Evolutionary conservation across 805 yeast species (phyloP).

Genomic region (Priceomyces haplophilus): DNA sequence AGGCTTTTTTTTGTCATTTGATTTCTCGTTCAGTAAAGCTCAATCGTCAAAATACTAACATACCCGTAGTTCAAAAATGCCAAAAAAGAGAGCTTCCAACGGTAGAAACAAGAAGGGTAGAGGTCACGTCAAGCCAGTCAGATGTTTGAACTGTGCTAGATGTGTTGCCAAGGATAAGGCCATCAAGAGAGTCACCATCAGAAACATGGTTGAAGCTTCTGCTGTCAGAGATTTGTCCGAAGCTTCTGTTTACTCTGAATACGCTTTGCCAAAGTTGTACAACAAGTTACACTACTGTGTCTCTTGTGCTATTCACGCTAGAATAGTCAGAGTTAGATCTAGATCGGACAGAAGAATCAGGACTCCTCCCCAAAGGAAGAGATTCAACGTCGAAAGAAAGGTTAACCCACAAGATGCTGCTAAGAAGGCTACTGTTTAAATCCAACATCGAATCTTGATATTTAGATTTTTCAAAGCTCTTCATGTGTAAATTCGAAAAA

Average conservation of each 20-base stretch:
- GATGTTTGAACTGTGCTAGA: slow-evolving; percentile 99
- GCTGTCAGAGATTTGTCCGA: slow-evolving; percentile 99
- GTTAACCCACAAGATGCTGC: slow-evolving; percentile 98
- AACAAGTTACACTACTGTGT: slow-evolving; percentile 99
- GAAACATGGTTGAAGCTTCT: slow-evolving; percentile 99
- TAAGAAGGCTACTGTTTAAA: slow-evolving; percentile 63
- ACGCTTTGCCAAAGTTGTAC: slow-evolving; percentile 99
- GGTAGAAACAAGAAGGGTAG: slow-evolving; percentile 99
- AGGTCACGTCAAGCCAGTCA: slow-evolving; percentile 99
- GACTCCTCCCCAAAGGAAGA: slow-evolving; percentile 98
- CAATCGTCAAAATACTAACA: slow-evolving; percentile 20
- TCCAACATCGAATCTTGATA: not conserved
- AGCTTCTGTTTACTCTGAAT: slow-evolving; percentile 98
- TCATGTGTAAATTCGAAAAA: slow-evolving; percentile 5
- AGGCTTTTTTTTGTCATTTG: no score
- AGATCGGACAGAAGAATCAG: slow-evolving; percentile 98
- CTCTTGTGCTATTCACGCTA: slow-evolving; percentile 99
- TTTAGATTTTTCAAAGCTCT: not conserved
- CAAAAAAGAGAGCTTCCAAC: slow-evolving; percentile 99
- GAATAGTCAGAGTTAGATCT: slow-evolving; percentile 99
- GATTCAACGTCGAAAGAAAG: slow-evolving; percentile 95
- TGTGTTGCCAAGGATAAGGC: slow-evolving; percentile 99
- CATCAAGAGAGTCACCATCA: slow-evolving; percentile 99
- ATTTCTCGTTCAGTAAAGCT: no score
- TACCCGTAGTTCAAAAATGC: slow-evolving; percentile 62